Conservation (phyloP, 345 rosid genomes). For the Dipteronia sinensis region DNA sequence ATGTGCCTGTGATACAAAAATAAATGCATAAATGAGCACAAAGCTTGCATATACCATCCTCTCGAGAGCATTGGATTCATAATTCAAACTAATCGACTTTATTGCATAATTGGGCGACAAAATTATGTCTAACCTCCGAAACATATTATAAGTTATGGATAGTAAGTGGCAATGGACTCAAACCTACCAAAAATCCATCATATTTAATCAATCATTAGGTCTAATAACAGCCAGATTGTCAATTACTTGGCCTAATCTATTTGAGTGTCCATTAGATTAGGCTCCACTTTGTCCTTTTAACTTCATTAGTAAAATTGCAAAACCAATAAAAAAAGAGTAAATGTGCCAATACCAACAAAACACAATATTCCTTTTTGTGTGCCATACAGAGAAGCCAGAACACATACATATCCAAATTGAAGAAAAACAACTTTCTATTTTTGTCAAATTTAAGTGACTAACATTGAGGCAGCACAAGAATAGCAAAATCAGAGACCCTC, state of each 20-base stretch:
- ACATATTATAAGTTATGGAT: neutral
- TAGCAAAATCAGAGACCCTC: conserved; percentile 12
- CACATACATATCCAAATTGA: neutral
- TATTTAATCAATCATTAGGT: neutral
- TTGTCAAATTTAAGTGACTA: conserved; percentile 12
- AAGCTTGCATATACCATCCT: neutral
- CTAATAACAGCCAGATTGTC: conserved; percentile 1
- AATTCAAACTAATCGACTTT: neutral
- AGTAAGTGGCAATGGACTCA: neutral
- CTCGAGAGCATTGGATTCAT: neutral
- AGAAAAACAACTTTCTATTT: conserved; percentile 12
- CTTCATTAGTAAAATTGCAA: neutral
- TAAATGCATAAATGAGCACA: conserved; percentile 3
- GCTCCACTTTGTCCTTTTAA: neutral
- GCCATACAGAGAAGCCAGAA: conserved; percentile 7
- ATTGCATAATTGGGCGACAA: conserved; percentile 1
- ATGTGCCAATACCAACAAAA: neutral
- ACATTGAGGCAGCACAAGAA: conserved; percentile 22
- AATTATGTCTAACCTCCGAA: neutral
- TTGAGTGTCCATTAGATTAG: conserved; percentile 6
- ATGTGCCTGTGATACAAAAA: conserved; percentile 56
- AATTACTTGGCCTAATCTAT: neutral
- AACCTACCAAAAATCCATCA: conserved; percentile 6
- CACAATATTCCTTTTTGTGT: neutral
- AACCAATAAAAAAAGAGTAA: conserved; percentile 1